These are phyloP conservation scores for Paecilomyces formosus DNA, from an alignment of 2,329 filamentous ascomycete species.

Conservation along the genomic window DNA sequence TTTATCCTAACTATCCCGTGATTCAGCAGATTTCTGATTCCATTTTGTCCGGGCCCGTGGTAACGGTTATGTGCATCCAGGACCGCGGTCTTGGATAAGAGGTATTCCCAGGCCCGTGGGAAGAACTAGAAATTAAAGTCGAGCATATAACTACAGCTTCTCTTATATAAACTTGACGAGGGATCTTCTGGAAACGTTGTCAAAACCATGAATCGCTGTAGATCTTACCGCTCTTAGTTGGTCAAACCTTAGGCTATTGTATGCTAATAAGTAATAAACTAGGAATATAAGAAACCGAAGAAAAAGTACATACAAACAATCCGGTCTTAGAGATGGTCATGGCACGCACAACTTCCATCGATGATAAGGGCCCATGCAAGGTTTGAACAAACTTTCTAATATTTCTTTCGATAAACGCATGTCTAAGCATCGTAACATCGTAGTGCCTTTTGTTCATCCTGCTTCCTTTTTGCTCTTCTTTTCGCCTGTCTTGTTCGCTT, in stretches of 20 bases:
- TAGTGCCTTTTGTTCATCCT: background rate
- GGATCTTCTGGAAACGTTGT: background rate
- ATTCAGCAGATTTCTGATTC: background rate
- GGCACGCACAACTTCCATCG: background rate
- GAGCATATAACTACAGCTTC: too few species aligned
- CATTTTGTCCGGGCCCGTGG: background rate
- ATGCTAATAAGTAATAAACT: background rate
- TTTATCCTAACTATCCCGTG: background rate
- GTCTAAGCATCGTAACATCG: background rate
- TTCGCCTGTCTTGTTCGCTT: background rate
- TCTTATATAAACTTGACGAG: background rate
- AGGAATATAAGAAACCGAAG: background rate
- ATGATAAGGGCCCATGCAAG: conserved; percentile 10
- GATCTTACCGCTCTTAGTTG: background rate
- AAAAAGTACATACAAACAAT: background rate
- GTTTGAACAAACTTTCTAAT: background rate
- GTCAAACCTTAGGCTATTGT: background rate
- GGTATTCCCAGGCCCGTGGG: background rate
- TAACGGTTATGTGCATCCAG: background rate
- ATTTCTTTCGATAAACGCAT: conserved; percentile 1
- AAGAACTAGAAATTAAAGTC: background rate
- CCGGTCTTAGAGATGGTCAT: background rate
- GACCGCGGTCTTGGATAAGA: background rate
- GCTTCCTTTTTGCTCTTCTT: background rate
- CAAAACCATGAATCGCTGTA: background rate